Evolutionary conservation across 2,329 filamentous ascomycete species (phyloP), one percentile per base, ranked within the genome.

Genomic region (Ophiostoma sp.): DNA sequence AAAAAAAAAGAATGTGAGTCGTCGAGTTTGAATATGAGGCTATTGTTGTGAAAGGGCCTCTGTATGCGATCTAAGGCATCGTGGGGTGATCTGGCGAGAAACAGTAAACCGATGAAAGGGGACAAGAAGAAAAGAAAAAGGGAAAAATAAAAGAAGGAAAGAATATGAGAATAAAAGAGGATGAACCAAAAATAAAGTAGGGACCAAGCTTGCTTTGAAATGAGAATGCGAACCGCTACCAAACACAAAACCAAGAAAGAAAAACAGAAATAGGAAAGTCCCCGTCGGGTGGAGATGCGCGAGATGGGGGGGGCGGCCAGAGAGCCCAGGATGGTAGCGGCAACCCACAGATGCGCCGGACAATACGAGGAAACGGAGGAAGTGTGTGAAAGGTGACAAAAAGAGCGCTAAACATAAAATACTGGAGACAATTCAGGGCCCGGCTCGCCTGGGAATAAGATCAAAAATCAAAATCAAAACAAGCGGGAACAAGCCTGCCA

Each of bases 241-340:
- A 64, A 6, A 66, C 7, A 42, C 3, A 28, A 63, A 11, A 15
- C 22, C 50, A 55, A 12, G 22, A 25, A 63, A 22, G 19, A 63
- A n/a, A 66, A 66, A 66, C 36, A 48, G 39, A 66, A 66, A 66
- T 39, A 66, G 63, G 63, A 66, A 66, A 66, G 39, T 8, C 33
- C 19, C 59, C 59, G 33, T 36, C 33, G 59, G 39, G 15, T 66
- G 36, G 36, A 66, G 36, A 22, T 55, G 22, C n/a, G n/a, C 50
- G 9, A 42, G 39, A 42, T 42, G 39, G 39, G 39, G 36, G 39
- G 39, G n/a, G n/a, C n/a, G n/a, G n/a, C n/a, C n/a, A 12, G 6
- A 39, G 2, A 15, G 39, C 5, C 11, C 39, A 42, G 11, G 39
- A 45, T 17, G 42, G 31, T n/a, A 61, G 57, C 55, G 55, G 31